phyloP scores from a whole-genome alignment of 1,139 yeast genomes.

The Debaryomyces subglobosus region DNA sequence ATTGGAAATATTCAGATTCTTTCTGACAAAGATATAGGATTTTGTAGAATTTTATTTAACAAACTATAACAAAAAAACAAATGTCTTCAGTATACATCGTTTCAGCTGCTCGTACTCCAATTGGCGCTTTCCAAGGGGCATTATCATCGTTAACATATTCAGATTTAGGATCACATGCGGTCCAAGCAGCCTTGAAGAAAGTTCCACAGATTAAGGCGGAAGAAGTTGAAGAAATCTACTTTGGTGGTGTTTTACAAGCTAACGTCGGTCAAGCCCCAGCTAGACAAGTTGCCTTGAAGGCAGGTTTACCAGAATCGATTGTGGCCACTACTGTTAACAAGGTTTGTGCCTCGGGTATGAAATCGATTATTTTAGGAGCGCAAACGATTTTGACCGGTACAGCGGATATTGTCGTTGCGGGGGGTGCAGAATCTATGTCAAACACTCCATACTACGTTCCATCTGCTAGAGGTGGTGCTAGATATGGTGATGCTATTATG shows the following conservation, averaged over 20 bases:
- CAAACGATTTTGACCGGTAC: constrained; percentile 82
- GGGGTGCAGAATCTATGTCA: constrained; percentile 95
- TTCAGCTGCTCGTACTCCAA: constrained; percentile 85
- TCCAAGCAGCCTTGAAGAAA: constrained; percentile 76
- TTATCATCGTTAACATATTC: constrained; percentile 70
- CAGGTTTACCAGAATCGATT: constrained; percentile 74
- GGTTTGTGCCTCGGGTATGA: constrained; percentile 94
- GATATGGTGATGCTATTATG: constrained; percentile 73
- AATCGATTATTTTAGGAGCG: constrained; percentile 81
- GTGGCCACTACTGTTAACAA: constrained; percentile 88
- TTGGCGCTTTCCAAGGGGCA: constrained; percentile 84
- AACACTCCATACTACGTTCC: constrained; percentile 90
- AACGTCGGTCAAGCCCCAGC: constrained; percentile 94
- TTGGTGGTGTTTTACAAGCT: constrained; percentile 88
- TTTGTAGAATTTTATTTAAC: not conserved
- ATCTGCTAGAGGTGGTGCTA: constrained; percentile 75
- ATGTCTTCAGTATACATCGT: constrained; percentile 68
- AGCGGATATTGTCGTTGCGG: constrained; percentile 87
- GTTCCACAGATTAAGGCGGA: constrained; percentile 75
- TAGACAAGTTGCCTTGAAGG: constrained; percentile 86
- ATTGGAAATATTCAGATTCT: not conserved
- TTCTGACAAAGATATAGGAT: not conserved
- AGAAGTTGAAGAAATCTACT: constrained; percentile 80
- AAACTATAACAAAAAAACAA: not conserved
- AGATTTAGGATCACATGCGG: constrained; percentile 87